Conservation (phyloP, 768 basidiomycete species). For the Leccinum arenicola region DNA sequence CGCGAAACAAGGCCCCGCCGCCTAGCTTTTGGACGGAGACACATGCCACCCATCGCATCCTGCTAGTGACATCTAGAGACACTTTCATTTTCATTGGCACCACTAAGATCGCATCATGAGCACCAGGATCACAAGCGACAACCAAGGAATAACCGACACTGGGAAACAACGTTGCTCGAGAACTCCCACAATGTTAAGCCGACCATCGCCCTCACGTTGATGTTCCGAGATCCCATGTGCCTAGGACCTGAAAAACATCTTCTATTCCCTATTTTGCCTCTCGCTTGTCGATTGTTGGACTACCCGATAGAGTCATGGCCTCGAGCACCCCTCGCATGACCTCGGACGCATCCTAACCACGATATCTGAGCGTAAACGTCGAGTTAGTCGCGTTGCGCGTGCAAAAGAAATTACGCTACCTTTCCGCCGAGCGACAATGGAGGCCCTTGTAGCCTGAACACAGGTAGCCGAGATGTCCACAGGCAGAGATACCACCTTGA, state of each 20-base stretch:
- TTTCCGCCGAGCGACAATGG: neutral
- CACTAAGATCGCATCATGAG: no score
- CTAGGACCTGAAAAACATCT: no score
- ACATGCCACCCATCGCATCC: no score
- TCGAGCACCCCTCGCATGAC: no score
- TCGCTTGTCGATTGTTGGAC: no score
- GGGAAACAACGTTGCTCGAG: neutral
- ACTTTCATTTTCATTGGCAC: neutral
- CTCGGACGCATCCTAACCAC: no score
- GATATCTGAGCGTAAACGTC: neutral
- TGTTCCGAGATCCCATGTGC: no score
- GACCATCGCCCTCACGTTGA: no score
- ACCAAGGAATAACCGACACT: neutral
- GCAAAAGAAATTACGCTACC: neutral
- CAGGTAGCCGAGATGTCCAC: neutral
- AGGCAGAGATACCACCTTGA: conserved; percentile 5
- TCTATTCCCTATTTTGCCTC: no score
- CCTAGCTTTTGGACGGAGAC: no score
- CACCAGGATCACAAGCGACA: neutral
- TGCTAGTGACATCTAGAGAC: no score
- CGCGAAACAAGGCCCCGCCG: neutral
- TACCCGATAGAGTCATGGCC: no score
- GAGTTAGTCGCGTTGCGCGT: neutral
- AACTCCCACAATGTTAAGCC: neutral
- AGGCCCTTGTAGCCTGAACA: conserved; percentile 1